These are phyloP conservation scores for Salix koriyanagi DNA, from an alignment of 345 rosid genomes.

Conservation along the genomic window DNA sequence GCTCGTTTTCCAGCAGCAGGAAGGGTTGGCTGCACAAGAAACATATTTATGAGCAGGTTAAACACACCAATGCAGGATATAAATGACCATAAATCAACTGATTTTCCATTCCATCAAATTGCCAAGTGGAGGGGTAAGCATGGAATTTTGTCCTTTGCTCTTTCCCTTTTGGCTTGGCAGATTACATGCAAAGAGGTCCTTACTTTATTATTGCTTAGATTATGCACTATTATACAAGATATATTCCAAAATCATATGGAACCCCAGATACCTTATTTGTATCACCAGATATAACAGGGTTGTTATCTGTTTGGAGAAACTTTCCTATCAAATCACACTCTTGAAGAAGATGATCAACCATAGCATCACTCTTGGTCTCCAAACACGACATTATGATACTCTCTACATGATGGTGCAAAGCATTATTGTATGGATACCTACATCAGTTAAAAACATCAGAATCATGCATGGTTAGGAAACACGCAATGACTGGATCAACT, in stretches of 20 bases:
- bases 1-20: constrained; percentile 67
- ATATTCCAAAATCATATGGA: neutral
- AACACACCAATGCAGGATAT: neutral
- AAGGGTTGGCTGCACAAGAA: constrained; percentile 63
- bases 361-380: constrained; percentile 60
- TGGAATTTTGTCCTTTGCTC: neutral
- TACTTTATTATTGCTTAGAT: neutral
- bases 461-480: neutral
- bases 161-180: neutral
- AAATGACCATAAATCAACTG: neutral
- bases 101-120: neutral
- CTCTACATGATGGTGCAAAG: constrained; percentile 94
- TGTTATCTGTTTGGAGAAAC: constrained; percentile 67
- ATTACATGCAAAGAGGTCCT: neutral
- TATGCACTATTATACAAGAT: neutral
- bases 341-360: constrained; percentile 68
- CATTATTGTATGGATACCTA: constrained; percentile 96
- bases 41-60: neutral
- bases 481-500: neutral
- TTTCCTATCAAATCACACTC: constrained; percentile 78
- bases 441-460: constrained; percentile 24
- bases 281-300: constrained; percentile 54
- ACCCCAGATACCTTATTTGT: constrained; percentile 39
- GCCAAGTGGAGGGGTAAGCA: neutral
- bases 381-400: constrained; percentile 76